Conservation (phyloP, 805 yeast species). For the Diddensiella transvaalensis region DNA sequence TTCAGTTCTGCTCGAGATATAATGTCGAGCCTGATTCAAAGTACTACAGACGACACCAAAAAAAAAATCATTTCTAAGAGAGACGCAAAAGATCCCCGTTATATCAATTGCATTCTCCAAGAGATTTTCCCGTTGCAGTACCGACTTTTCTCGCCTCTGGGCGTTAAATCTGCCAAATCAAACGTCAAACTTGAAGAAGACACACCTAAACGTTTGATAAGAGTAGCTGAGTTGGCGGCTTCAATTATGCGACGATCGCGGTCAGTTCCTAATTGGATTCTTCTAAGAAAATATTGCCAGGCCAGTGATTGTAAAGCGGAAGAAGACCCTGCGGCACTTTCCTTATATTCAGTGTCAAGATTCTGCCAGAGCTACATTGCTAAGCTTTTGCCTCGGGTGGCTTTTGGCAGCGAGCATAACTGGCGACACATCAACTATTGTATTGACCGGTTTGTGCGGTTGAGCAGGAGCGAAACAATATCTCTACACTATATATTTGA, state of each 20-base stretch:
- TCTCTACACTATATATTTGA: conserved; percentile 33
- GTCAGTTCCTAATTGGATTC: conserved; percentile 6
- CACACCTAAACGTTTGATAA: background rate
- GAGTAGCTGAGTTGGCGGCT: background rate
- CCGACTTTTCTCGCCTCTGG: background rate
- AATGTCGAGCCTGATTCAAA: background rate
- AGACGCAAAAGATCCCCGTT: background rate
- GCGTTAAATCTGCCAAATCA: background rate
- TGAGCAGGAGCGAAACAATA: conserved; percentile 39
- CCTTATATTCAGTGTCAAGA: conserved; percentile 9
- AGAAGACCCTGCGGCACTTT: background rate
- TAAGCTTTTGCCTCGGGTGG: conserved; percentile 46
- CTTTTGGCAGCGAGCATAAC: conserved; percentile 54
- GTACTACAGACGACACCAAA: background rate
- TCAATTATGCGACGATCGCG: conserved; percentile 1
- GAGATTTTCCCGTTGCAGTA: conserved; percentile 3
- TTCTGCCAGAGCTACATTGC: conserved; percentile 35
- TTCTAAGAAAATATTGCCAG: conserved; percentile 7
- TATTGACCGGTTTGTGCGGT: conserved; percentile 38
- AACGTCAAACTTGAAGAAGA: background rate
- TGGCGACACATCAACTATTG: conserved; percentile 38
- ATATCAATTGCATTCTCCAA: background rate
- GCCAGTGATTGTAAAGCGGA: background rate
- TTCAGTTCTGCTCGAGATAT: background rate
- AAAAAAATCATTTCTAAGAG: background rate